Conservation (phyloP, 257 asterid genomes). For the Rehmannia glutinosa region DNA sequence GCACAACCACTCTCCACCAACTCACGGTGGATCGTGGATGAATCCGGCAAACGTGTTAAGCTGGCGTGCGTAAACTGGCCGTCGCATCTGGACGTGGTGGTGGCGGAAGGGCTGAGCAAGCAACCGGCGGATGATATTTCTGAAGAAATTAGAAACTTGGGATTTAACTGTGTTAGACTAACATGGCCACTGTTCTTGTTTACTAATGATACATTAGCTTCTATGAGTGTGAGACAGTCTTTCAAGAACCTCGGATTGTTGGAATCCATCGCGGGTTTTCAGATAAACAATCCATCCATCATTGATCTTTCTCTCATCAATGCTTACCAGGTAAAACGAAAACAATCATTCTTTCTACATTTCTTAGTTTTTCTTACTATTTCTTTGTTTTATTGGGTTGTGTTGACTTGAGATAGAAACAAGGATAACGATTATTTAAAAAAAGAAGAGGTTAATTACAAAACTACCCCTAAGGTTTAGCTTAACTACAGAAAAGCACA, state of each 20-base stretch:
- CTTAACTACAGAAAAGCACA: too few species aligned
- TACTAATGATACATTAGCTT: constrained; percentile 64
- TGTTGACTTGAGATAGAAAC: too few species aligned
- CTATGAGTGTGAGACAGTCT: constrained; percentile 62
- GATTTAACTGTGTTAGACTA: constrained; percentile 89
- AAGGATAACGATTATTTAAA: too few species aligned
- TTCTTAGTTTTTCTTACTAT: too few species aligned
- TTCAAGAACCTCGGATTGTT: constrained; percentile 54
- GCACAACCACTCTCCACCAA: constrained; percentile 59
- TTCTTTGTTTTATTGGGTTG: too few species aligned
- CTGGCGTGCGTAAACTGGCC: constrained; percentile 93
- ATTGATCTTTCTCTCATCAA: constrained; percentile 71
- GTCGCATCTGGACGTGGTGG: constrained; percentile 75
- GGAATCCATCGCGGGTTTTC: constrained; percentile 62
- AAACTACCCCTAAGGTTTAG: too few species aligned
- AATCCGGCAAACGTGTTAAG: constrained; percentile 68
- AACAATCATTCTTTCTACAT: too few species aligned
- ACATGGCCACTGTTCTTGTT: constrained; percentile 95
- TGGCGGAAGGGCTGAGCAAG: constrained; percentile 94
- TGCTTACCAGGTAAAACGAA: constrained; percentile 66
- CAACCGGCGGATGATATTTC: constrained; percentile 74
- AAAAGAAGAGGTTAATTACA: too few species aligned
- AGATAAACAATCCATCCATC: constrained; percentile 65
- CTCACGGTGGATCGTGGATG: constrained; percentile 83
- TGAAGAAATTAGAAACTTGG: constrained; percentile 36